A percentile compares a stretch with the other conserved stretches of the same genome.
Evolutionary conservation across 805 yeast species (phyloP).

Genomic region (Lachancea quebecensis): DNA sequence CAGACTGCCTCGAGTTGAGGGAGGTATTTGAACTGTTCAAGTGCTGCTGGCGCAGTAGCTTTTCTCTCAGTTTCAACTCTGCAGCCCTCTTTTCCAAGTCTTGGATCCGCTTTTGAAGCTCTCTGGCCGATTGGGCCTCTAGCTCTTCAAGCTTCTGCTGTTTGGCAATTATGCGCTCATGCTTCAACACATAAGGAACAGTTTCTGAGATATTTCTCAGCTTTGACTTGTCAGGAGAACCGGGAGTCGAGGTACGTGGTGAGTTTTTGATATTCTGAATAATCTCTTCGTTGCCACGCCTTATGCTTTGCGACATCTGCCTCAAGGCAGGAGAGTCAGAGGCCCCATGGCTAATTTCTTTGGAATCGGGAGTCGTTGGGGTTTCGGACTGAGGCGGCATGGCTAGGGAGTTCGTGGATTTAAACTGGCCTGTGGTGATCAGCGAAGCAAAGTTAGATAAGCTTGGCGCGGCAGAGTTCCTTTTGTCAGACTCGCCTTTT

Average conservation of each 20-base stretch:
- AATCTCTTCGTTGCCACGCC: conserved; percentile 34
- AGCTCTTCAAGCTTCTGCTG: conserved; percentile 74
- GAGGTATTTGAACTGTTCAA: conserved; percentile 17
- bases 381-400: conserved; percentile 16
- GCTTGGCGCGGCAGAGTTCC: conserved; percentile 32
- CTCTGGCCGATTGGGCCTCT: conserved; percentile 72
- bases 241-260: conserved; percentile 26
- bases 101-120: conserved; percentile 66
- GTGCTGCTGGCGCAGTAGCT: conserved; percentile 32
- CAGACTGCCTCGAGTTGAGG: conserved; percentile 10
- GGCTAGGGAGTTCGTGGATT: conserved; percentile 26
- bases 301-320: conserved; percentile 32
- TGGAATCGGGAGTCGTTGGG: conserved; percentile 21
- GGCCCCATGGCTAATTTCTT: conserved; percentile 10
- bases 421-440: conserved; percentile 31
- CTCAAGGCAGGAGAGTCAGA: conserved; percentile 33
- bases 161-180: conserved; percentile 65
- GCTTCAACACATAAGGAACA: conserved; percentile 75
- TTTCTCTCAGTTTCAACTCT: conserved; percentile 62
- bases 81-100: conserved; percentile 70
- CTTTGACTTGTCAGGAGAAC: conserved; percentile 46
- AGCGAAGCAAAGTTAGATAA: conserved; percentile 32
- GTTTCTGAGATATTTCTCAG: conserved; percentile 75
- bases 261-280: conserved; percentile 34
- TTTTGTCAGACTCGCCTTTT: conserved; percentile 10